phyloP scores from a whole-genome alignment of 2,329 filamentous ascomycete species.

The Canariomyces notabilis region DNA sequence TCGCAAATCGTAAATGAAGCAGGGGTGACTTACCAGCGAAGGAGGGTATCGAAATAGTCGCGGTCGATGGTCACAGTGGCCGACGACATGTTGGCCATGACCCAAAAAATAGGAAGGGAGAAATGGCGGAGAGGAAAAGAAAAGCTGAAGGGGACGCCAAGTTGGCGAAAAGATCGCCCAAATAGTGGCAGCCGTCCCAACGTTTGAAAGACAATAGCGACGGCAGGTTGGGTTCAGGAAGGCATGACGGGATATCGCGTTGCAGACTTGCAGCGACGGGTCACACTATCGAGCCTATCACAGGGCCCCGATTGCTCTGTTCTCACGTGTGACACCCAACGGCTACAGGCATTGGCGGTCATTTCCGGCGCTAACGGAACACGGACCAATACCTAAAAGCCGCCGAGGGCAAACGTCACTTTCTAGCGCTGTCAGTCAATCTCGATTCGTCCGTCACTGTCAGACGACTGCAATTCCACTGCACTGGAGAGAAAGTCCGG shows the following conservation, averaged over 20 bases:
- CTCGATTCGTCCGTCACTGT: no score
- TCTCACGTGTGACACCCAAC: conserved; percentile 5
- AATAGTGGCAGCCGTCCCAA: conserved; percentile 7
- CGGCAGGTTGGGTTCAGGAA: conserved; percentile 2
- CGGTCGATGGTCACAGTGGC: conserved; percentile 53
- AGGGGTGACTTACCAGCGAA: conserved; percentile 49
- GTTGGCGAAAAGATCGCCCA: conserved; percentile 9
- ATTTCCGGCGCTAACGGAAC: background rate
- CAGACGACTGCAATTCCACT: no score
- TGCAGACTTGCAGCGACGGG: conserved; percentile 3
- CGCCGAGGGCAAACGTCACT: no score
- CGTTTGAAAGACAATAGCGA: conserved; percentile 7
- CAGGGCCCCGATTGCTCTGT: background rate
- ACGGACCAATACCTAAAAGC: conserved; percentile 7
- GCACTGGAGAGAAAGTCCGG: no score
- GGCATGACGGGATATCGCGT: conserved; percentile 3
- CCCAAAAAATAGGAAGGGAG: conserved; percentile 6
- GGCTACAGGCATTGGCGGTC: background rate
- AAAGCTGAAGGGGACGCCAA: conserved; percentile 2
- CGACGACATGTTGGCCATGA: conserved; percentile 17
- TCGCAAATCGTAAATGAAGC: no score
- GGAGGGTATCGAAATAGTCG: conserved; percentile 55
- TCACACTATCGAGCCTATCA: conserved; percentile 7
- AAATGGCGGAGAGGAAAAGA: conserved; percentile 21
- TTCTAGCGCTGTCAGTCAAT: no score